Base-by-base conservation (phyloP, 352 stramenopile genomes). In the Phytophthora foliorum region DNA sequence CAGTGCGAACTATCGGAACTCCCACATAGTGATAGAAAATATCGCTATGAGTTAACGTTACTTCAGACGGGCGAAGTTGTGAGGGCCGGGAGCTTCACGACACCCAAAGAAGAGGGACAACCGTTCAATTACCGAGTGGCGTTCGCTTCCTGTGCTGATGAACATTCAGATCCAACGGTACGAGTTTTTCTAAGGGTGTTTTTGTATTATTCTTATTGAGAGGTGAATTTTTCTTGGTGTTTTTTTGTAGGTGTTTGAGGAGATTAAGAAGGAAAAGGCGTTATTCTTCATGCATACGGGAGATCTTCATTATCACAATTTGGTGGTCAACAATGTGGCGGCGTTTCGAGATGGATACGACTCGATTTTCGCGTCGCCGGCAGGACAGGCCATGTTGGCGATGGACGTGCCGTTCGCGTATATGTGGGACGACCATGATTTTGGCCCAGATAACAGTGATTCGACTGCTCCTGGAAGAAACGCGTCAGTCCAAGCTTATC, bases 401-500 rank as follows among this genome's bases (percentile, higher is more conserved):
- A 95, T 95, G 86, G 75, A 95, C 41, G 54, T 97, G 8, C 90
- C 91, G 3, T 91, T 97, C 55, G 86, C 77, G 16, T 96, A 97
- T 68, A 97, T 96, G 89, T 97, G 88, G 86, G 88, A 96, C 63
- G 91, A 97, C 75, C 91, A 97, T 71, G 91, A 97, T 66, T 97
- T 88, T 60, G 91, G 90, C 27, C 89, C 88, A 29, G 89, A 97
- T 75, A 97, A 97, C 59, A 95, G 88, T 24, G 86, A 97, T 67
- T 82, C 83, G 53, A 94, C 80, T 16, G 86, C 88, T 29, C 83
- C 77, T 1, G 88, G 86, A 29, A 77, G 87, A 8, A 80, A 91
- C 19, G 84, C 88, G 0, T 92, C 91, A 8, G 62, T 96, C 8
- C 78, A 90, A 68, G 86, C 85, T 25, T 96, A 94, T 72, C 83